These are phyloP conservation scores for Oryza nivara DNA, from an alignment of 176 grass and related monocot species.

Conservation along the genomic window DNA sequence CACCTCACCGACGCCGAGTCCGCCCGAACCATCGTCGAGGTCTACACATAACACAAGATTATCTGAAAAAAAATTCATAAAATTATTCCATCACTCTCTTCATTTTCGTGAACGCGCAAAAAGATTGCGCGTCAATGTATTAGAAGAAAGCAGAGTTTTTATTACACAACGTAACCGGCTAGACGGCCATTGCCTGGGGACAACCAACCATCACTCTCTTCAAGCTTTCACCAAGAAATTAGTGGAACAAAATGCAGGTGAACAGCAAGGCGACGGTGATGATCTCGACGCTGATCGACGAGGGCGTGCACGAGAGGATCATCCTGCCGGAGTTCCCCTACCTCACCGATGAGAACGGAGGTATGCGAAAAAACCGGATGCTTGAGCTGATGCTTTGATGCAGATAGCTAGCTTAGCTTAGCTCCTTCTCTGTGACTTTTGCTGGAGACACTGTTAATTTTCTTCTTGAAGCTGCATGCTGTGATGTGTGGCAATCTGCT, in stretches of 20 bases:
- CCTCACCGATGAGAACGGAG: slow-evolving; percentile 92
- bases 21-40: slow-evolving; percentile 77
- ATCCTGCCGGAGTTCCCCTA: slow-evolving; percentile 74
- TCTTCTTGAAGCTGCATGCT: slow-evolving; percentile 36
- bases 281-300: slow-evolving; percentile 59
- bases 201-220: too few species aligned
- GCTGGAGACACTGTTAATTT: slow-evolving; percentile 27
- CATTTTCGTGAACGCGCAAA: too few species aligned
- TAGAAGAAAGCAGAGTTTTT: too few species aligned
- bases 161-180: too few species aligned
- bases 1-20: slow-evolving; percentile 72
- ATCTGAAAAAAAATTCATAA: too few species aligned
- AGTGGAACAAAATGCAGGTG: slow-evolving; percentile 47
- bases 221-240: not conserved
- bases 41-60: too few species aligned
- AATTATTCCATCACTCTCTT: too few species aligned
- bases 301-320: slow-evolving; percentile 64
- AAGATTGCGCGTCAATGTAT: too few species aligned
- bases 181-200: too few species aligned
- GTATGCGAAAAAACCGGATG: slow-evolving; percentile 31
- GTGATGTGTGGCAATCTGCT: slow-evolving; percentile 43
- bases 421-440: slow-evolving; percentile 23
- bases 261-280: slow-evolving; percentile 80
- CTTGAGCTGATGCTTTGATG: not conserved
- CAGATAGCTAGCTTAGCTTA: too few species aligned